phyloP scores from a whole-genome alignment of 2,329 filamentous ascomycete genomes.

The Sclerotinia sclerotiorum region DNA sequence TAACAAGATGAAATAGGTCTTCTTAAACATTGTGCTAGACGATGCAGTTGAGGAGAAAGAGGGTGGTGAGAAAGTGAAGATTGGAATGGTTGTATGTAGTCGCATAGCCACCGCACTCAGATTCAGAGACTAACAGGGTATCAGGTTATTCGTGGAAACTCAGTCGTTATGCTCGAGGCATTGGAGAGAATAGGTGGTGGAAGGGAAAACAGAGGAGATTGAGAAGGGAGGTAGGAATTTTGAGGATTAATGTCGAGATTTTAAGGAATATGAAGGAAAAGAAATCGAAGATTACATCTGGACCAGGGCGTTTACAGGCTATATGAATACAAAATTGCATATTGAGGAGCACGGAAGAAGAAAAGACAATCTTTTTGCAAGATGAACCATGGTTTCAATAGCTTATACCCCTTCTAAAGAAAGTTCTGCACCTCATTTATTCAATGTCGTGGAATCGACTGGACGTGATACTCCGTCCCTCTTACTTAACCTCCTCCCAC shows the following conservation, averaged over 20 bases:
- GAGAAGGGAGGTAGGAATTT: background rate
- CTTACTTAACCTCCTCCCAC: slow-evolving; percentile 39
- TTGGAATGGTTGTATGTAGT: slow-evolving; percentile 84
- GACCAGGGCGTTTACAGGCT: slow-evolving; percentile 20
- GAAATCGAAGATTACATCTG: slow-evolving; percentile 16
- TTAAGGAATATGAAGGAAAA: slow-evolving; percentile 9
- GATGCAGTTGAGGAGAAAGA: slow-evolving; percentile 94
- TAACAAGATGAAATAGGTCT: slow-evolving; percentile 63
- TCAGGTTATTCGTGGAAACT: slow-evolving; percentile 93
- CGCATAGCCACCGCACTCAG: background rate
- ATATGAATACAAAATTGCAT: slow-evolving; percentile 25
- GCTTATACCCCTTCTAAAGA: background rate
- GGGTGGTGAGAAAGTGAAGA: slow-evolving; percentile 81
- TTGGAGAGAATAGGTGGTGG: slow-evolving; percentile 66
- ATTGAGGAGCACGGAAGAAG: slow-evolving; percentile 12
- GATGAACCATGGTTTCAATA: background rate
- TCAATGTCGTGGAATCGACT: background rate
- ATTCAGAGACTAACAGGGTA: background rate
- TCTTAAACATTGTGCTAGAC: slow-evolving; percentile 96
- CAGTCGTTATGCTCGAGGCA: slow-evolving; percentile 95
- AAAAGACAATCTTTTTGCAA: slow-evolving; percentile 11
- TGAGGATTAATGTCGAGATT: background rate
- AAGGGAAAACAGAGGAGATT: slow-evolving; percentile 43
- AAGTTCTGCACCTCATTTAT: slow-evolving; percentile 1
- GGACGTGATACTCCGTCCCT: background rate